Conservation (phyloP, 164 flowering plant genomes). For the Vitis riparia region DNA sequence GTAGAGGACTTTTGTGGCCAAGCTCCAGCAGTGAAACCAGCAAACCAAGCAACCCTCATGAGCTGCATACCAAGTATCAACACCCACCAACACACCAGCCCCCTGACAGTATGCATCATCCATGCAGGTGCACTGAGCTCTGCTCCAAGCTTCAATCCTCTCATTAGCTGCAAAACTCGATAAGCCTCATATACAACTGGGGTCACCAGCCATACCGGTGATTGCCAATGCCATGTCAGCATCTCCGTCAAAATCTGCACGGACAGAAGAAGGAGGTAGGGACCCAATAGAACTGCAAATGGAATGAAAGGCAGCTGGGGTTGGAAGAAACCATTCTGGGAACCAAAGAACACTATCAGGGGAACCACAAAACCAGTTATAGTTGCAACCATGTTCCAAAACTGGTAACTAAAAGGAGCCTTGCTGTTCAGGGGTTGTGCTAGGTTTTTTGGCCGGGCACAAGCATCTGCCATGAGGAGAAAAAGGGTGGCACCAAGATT, state of each 20-base stretch:
- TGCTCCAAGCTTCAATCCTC: slow-evolving; percentile 75
- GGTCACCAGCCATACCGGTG: slow-evolving; percentile 90
- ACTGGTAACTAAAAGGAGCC: slow-evolving; percentile 67
- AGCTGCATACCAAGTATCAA: slow-evolving; percentile 88
- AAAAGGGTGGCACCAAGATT: slow-evolving; percentile 85
- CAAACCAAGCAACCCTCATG: slow-evolving; percentile 97
- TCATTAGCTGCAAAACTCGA: slow-evolving; percentile 81
- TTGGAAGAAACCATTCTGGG: slow-evolving; percentile 60
- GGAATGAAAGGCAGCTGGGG: slow-evolving; percentile 62
- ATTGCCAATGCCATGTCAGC: slow-evolving; percentile 92
- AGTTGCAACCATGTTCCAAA: slow-evolving; percentile 78
- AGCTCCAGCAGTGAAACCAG: slow-evolving; percentile 62
- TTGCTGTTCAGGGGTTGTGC: slow-evolving; percentile 33
- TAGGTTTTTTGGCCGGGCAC: slow-evolving; percentile 52
- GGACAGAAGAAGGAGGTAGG: slow-evolving; percentile 75
- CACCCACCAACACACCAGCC: slow-evolving; percentile 91
- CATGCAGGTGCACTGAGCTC: slow-evolving; percentile 79
- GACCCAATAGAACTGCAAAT: slow-evolving; percentile 63
- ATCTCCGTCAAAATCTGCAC: slow-evolving; percentile 82
- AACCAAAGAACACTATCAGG: slow-evolving; percentile 38
- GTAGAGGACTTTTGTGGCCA: slow-evolving; percentile 16
- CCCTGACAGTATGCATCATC: slow-evolving; percentile 67
- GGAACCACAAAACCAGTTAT: slow-evolving; percentile 63
- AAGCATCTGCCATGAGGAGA: slow-evolving; percentile 89
- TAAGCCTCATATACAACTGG: slow-evolving; percentile 89